Evolutionary conservation across 129 eudicot genomes (phyloP).

Genomic region (Artemisia argyi): DNA sequence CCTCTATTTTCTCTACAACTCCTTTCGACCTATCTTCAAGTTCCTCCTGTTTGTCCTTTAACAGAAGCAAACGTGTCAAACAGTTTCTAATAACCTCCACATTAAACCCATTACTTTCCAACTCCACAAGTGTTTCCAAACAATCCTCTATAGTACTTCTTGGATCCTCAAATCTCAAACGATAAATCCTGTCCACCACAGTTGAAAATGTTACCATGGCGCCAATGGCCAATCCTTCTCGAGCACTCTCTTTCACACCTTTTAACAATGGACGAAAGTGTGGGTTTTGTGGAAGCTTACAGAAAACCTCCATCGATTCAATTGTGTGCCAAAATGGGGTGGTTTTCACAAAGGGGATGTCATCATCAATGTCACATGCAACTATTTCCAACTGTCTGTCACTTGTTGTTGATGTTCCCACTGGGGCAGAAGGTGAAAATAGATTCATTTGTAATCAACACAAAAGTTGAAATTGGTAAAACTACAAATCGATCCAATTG

Average conservation of each 20-base stretch:
- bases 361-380: conserved; percentile 7
- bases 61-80: conserved; percentile 37
- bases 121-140: conserved; percentile 58
- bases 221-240: too few species aligned
- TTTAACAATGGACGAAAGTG: conserved; percentile 59
- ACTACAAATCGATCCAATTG: too few species aligned
- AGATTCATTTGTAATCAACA: too few species aligned
- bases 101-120: conserved; percentile 73
- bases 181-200: too few species aligned
- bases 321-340: conserved; percentile 59
- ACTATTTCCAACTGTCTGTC: too few species aligned
- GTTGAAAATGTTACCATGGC: too few species aligned
- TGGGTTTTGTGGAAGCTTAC: conserved; percentile 73
- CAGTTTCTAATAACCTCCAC: conserved; percentile 48
- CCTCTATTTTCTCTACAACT: conserved; percentile 28
- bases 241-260: too few species aligned
- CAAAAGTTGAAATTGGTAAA: too few species aligned
- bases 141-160: conserved; percentile 35
- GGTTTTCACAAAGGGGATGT: conserved; percentile 36
- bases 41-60: conserved; percentile 46
- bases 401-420: too few species aligned
- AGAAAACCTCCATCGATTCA: conserved; percentile 66
- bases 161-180: too few species aligned
- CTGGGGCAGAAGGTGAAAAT: too few species aligned
- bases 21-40: conserved; percentile 30